Base-by-base conservation (phyloP, 129 eudicot species). In the Flaveria sonorensis region DNA sequence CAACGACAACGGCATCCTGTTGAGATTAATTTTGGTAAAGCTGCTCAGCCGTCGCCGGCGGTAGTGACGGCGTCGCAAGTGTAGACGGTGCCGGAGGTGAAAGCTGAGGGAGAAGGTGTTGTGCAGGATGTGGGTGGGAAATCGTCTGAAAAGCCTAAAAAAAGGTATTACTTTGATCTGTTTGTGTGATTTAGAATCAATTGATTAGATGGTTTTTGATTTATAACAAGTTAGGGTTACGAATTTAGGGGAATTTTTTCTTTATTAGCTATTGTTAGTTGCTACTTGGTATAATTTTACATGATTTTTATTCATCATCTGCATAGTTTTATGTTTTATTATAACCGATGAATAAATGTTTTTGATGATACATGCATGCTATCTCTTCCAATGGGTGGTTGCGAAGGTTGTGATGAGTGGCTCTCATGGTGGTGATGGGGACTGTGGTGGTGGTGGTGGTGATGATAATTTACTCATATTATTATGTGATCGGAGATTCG, bases 141-240 rank as follows among this genome's bases (percentile, higher is more conserved):
- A 72, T 67, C 86, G 43, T 59, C 82, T 7, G 93, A 80, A 39
- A 75, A n/a, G n/a, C n/a, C n/a, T n/a, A n/a, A n/a, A n/a, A n/a
- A n/a, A n/a, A n/a, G n/a, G n/a, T n/a, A n/a, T n/a, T n/a, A n/a
- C n/a, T n/a, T n/a, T n/a, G n/a, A n/a, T n/a, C n/a, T n/a, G n/a
- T n/a, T n/a, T n/a, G n/a, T n/a, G n/a, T n/a, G n/a, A n/a, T n/a
- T n/a, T n/a, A n/a, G n/a, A n/a, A n/a, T n/a, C n/a, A n/a, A n/a
- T n/a, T n/a, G n/a, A n/a, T n/a, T n/a, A n/a, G n/a, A n/a, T n/a
- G n/a, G n/a, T n/a, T n/a, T n/a, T n/a, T n/a, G n/a, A n/a, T n/a
- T n/a, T n/a, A n/a, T n/a, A n/a, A n/a, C n/a, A n/a, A n/a, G n/a
- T n/a, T n/a, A n/a, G n/a, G n/a, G n/a, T n/a, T n/a, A n/a, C n/a